A percentile compares a stretch with the other conserved stretches of the same genome.
phyloP scores from a whole-genome alignment of 805 yeast genomes.

The Cyberlindnera subsufficiens region DNA sequence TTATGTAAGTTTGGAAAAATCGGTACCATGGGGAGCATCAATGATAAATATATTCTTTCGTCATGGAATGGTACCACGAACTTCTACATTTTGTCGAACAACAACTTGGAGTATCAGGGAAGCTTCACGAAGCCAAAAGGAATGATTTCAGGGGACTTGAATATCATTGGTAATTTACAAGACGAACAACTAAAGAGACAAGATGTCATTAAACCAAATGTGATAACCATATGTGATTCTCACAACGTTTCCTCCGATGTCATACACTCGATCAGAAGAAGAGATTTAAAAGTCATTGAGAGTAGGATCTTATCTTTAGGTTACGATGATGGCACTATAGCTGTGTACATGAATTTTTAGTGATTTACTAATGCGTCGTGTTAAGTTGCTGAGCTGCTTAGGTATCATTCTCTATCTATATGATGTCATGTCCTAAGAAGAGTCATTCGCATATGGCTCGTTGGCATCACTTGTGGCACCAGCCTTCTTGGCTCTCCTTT shows the following conservation, averaged over 20 bases:
- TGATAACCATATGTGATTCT: constrained; percentile 15
- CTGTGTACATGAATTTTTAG: constrained; percentile 26
- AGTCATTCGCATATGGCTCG: constrained; percentile 5
- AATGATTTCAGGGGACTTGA: constrained; percentile 22
- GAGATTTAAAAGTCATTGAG: constrained; percentile 17
- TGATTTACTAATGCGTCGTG: not conserved
- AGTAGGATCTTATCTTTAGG: constrained; percentile 38
- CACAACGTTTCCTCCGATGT: constrained; percentile 1
- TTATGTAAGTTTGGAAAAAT: constrained; percentile 33
- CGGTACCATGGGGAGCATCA: constrained; percentile 19
- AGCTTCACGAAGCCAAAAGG: constrained; percentile 21
- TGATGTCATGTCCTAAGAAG: not conserved
- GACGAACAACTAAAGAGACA: constrained; percentile 18
- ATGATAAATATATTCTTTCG: constrained; percentile 27
- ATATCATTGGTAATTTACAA: constrained; percentile 23
- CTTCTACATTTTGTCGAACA: constrained; percentile 23
- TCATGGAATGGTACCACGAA: constrained; percentile 50
- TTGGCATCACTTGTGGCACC: not conserved
- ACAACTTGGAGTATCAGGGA: constrained; percentile 12
- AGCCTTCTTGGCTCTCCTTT: constrained; percentile 3
- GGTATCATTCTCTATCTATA: too few relatives aligned
- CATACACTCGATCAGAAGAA: constrained; percentile 9
- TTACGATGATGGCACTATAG: constrained; percentile 50
- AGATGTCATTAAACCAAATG: constrained; percentile 23
- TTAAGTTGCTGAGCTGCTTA: not conserved